phyloP scores from a whole-genome alignment of 1,139 yeast species.

The Kodamaea sp. region DNA sequence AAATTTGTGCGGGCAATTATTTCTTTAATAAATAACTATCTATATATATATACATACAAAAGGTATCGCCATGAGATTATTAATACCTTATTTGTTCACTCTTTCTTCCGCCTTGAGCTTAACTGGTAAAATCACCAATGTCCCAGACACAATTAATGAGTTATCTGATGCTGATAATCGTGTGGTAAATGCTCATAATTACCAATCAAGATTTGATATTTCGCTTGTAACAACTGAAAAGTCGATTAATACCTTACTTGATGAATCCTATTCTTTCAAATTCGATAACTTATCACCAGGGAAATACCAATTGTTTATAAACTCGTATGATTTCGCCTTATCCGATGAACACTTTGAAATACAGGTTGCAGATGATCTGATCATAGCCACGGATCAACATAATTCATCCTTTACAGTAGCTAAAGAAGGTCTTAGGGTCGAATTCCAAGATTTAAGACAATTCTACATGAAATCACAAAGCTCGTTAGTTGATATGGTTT shows the following conservation, averaged over 20 bases:
- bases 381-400: slow-evolving; percentile 3
- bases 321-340: slow-evolving; percentile 38
- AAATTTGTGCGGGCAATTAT: slow-evolving; percentile 1
- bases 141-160: slow-evolving; percentile 25
- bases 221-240: slow-evolving; percentile 18
- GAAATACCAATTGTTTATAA: slow-evolving; percentile 31
- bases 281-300: slow-evolving; percentile 28
- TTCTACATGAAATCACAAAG: slow-evolving; percentile 37
- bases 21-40: not conserved
- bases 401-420: slow-evolving; percentile 5
- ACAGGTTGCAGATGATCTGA: slow-evolving; percentile 15
- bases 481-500: slow-evolving; percentile 31
- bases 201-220: slow-evolving; percentile 33
- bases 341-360: slow-evolving; percentile 25
- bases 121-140: slow-evolving; percentile 17
- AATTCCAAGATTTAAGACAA: slow-evolving; percentile 22
- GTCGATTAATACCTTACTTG: slow-evolving; percentile 18
- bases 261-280: slow-evolving; percentile 24
- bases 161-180: slow-evolving; percentile 18
- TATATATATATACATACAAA: not conserved
- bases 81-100: not conserved
- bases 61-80: slow-evolving; percentile 6
- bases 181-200: slow-evolving; percentile 36
- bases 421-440: slow-evolving; percentile 22
- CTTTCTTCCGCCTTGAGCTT: slow-evolving; percentile 6